Percentiles rank a stretch among this genome's conserved stretches.
These are phyloP conservation scores for Leishmania aethiopica DNA, from an alignment of 208 protist species.

Conservation along the genomic window DNA sequence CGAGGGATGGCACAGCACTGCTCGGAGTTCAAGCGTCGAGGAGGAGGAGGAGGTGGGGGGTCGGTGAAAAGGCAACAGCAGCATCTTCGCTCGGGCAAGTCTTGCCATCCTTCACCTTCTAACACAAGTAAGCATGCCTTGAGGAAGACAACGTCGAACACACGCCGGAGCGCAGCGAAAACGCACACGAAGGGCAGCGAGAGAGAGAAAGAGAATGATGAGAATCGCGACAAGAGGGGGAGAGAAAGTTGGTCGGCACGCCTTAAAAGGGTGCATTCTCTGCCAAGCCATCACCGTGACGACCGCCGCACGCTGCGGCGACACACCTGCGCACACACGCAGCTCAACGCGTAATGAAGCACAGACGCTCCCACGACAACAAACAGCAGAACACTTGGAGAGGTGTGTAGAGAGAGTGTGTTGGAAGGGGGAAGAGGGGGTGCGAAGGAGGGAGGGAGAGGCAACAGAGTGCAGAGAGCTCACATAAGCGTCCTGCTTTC, in stretches of 20 bases:
- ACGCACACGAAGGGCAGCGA: neutral
- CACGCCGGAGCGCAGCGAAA: neutral
- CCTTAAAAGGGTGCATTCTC: neutral
- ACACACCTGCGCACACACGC: neutral
- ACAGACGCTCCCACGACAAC: neutral
- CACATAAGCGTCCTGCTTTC: no score
- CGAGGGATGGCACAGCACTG: neutral
- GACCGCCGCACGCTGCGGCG: neutral
- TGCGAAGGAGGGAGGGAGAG: neutral
- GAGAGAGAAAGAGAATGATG: neutral
- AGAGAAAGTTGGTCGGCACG: neutral
- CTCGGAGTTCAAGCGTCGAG: neutral
- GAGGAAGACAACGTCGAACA: neutral
- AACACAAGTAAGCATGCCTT: neutral
- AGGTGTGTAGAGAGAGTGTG: neutral
- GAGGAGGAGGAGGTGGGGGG: neutral
- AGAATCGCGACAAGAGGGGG: neutral
- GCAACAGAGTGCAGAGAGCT: neutral
- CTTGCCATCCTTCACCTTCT: neutral
- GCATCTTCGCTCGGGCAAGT: neutral
- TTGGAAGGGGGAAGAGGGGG: neutral
- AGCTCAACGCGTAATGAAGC: slow-evolving; percentile 12
- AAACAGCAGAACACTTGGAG: neutral
- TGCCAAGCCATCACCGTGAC: neutral
- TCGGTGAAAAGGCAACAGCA: neutral